phyloP scores from a whole-genome alignment of 805 yeast species.

The Sporopachydermia quercuum region DNA sequence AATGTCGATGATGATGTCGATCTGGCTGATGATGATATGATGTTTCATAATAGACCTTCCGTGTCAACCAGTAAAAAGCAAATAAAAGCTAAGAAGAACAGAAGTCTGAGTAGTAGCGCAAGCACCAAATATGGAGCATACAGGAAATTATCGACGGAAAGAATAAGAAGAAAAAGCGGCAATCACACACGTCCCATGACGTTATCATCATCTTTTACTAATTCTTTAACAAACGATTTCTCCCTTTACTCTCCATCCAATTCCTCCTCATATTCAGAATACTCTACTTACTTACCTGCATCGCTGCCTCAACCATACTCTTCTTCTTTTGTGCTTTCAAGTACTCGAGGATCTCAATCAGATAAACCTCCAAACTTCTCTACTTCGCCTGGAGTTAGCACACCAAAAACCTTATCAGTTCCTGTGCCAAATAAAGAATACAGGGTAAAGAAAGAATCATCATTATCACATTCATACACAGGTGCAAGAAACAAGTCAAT shows the following conservation, averaged over 20 bases:
- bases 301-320: not conserved
- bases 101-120: not conserved
- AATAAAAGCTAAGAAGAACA: constrained; percentile 1
- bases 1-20: constrained; percentile 14
- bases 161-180: constrained; percentile 3
- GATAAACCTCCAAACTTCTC: no score
- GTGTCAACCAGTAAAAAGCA: not conserved
- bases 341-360: not conserved
- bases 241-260: not conserved
- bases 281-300: not conserved
- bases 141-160: no score
- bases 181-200: constrained; percentile 5
- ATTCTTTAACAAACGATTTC: not conserved
- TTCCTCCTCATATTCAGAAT: not conserved
- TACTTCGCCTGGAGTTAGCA: not conserved
- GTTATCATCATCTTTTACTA: not conserved
- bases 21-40: constrained; percentile 18
- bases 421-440: constrained; percentile 10
- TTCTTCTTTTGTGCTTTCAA: not conserved
- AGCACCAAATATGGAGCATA: not conserved
- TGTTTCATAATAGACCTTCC: constrained; percentile 14
- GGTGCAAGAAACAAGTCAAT: not conserved
- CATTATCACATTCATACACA: not conserved
- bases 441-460: constrained; percentile 1
- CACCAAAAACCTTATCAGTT: constrained; percentile 12